These are phyloP conservation scores for Sparassis latifolia DNA, from an alignment of 1,284 basidiomycete genomes.

Conservation along the genomic window DNA sequence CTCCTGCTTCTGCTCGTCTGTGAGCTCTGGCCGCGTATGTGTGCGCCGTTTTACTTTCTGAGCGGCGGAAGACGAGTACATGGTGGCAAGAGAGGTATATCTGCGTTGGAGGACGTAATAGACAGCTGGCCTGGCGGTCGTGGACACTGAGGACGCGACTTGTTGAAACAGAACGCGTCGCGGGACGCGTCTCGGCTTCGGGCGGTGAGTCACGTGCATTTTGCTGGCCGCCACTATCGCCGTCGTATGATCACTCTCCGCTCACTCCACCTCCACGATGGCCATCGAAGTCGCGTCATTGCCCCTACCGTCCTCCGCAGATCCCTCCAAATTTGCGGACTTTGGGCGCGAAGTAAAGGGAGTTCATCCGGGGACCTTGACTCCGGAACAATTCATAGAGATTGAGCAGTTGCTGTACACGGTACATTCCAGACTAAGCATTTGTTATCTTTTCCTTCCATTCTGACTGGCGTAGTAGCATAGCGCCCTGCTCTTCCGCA, in stretches of 20 bases:
- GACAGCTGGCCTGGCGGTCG: too few species aligned
- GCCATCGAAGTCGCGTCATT: conserved; percentile 35
- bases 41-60: conserved; percentile 69
- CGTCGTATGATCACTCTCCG: background rate
- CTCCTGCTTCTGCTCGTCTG: conserved; percentile 94
- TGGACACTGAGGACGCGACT: background rate
- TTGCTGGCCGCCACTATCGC: background rate
- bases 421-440: conserved; percentile 22
- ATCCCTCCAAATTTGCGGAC: conserved; percentile 38
- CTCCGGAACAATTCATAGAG: conserved; percentile 40
- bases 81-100: conserved; percentile 19
- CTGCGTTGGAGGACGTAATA: conserved; percentile 1
- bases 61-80: conserved; percentile 68
- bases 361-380: conserved; percentile 40
- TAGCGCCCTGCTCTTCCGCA: conserved; percentile 68
- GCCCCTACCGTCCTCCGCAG: conserved; percentile 41
- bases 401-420: conserved; percentile 47
- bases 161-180: conserved; percentile 11
- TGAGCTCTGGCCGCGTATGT: conserved; percentile 72
- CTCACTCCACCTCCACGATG: conserved; percentile 21
- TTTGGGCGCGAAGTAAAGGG: conserved; percentile 50
- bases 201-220: background rate
- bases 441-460: background rate
- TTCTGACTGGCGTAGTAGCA: conserved; percentile 38
- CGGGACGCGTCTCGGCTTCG: conserved; percentile 5